These are phyloP conservation scores for Colletotrichum sojae DNA, from an alignment of 2,329 filamentous ascomycete genomes.

Conservation along the genomic window DNA sequence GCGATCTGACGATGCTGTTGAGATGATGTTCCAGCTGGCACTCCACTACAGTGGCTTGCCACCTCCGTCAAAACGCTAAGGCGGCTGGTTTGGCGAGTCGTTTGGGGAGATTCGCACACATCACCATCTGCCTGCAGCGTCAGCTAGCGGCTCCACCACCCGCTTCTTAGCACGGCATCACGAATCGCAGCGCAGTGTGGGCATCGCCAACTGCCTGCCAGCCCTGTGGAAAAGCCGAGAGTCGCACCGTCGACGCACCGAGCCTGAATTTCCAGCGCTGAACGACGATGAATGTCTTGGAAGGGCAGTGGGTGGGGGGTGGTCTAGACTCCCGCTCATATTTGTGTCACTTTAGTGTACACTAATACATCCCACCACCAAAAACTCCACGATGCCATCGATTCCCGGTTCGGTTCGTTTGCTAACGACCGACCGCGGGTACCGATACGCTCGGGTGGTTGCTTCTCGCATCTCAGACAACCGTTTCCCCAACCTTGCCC, in stretches of 20 bases:
- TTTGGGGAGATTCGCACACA: slow-evolving; percentile 12
- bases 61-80: too few relatives aligned
- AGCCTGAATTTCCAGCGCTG: neutral
- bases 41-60: too few relatives aligned
- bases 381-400: neutral
- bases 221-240: slow-evolving; percentile 8
- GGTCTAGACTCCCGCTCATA: slow-evolving; percentile 20
- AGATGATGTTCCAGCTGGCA: too few relatives aligned
- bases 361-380: neutral
- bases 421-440: slow-evolving; percentile 12
- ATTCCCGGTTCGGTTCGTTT: neutral
- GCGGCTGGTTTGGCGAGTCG: neutral
- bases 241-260: neutral
- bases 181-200: neutral
- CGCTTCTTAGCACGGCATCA: neutral
- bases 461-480: slow-evolving; percentile 34
- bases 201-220: slow-evolving; percentile 2
- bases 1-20: too few relatives aligned
- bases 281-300: slow-evolving; percentile 1
- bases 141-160: slow-evolving; percentile 6
- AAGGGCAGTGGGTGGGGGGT: neutral
- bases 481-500: slow-evolving; percentile 26
- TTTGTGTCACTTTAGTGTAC: neutral
- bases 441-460: slow-evolving; percentile 15
- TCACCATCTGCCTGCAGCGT: neutral